Conservation (phyloP, 345 rosid species). For the Mallotus nudiflorus region DNA sequence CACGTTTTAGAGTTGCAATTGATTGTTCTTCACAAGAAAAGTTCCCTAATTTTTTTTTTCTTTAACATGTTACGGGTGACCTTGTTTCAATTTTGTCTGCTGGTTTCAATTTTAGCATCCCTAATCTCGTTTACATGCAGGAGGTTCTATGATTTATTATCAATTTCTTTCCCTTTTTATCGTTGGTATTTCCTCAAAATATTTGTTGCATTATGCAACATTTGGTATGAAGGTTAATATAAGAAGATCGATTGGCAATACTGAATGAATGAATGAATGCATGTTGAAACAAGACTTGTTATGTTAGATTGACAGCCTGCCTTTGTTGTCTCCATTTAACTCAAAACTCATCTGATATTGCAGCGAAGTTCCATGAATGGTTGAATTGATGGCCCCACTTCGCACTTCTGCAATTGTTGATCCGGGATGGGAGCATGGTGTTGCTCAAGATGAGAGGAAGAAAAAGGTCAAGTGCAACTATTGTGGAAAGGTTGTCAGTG, state of each 20-base stretch:
- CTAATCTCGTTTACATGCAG: too few species aligned
- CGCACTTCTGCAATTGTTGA: slow-evolving; percentile 56
- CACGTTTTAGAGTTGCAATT: neutral
- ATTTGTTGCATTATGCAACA: neutral
- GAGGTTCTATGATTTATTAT: too few species aligned
- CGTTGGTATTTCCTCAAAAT: neutral
- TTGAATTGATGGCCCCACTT: slow-evolving; percentile 62
- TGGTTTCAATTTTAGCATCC: neutral
- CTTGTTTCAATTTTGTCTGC: too few species aligned
- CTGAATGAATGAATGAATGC: too few species aligned
- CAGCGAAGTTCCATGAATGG: slow-evolving; percentile 25
- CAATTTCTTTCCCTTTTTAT: too few species aligned
- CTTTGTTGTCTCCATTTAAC: neutral
- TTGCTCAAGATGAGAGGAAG: slow-evolving; percentile 74
- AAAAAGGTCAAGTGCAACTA: slow-evolving; percentile 84
- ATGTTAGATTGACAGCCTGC: neutral
- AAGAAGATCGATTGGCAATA: too few species aligned
- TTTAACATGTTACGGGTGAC: neutral
- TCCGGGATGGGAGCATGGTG: slow-evolving; percentile 88
- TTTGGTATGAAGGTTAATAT: neutral
- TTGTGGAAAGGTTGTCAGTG: slow-evolving; percentile 82
- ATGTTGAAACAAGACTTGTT: too few species aligned
- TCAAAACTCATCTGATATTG: neutral
- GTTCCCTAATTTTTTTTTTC: neutral
- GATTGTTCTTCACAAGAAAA: neutral